Percentiles rank a stretch among this genome's conserved stretches.
phyloP scores from a whole-genome alignment of 1,139 yeast species.

The Protomyces arabidopsidicola region DNA sequence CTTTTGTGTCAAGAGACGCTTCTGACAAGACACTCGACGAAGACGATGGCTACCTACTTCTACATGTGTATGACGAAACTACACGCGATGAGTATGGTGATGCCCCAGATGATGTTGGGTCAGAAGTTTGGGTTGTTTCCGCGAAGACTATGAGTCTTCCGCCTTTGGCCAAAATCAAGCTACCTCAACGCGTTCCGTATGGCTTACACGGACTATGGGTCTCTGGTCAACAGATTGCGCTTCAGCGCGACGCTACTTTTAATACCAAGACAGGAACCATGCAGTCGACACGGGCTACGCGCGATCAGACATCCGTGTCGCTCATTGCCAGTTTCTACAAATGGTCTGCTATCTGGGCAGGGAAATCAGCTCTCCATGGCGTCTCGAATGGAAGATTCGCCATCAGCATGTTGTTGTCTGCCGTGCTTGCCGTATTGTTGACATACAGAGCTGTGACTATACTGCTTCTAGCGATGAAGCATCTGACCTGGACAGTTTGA shows the following conservation, averaged over 20 bases:
- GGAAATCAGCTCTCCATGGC: constrained; percentile 6
- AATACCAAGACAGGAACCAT: constrained; percentile 4
- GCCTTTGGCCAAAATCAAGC: constrained; percentile 8
- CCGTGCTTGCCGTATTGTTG: constrained; percentile 1
- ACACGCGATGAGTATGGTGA: constrained; percentile 7
- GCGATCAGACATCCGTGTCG: constrained; percentile 13
- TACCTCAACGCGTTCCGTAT: constrained; percentile 27
- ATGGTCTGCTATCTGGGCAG: constrained; percentile 19
- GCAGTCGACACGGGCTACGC: constrained; percentile 10
- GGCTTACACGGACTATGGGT: constrained; percentile 28
- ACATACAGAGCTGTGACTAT: constrained; percentile 3
- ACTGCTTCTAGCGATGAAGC: neutral
- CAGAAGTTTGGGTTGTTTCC: constrained; percentile 24
- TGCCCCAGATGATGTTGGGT: constrained; percentile 13
- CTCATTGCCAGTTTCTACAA: constrained; percentile 17
- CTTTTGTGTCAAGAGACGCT: constrained; percentile 9
- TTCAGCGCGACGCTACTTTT: constrained; percentile 6
- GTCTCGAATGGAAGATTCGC: constrained; percentile 10
- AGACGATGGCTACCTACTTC: constrained; percentile 24
- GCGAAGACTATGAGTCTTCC: constrained; percentile 13
- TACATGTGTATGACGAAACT: constrained; percentile 23
- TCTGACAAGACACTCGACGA: neutral
- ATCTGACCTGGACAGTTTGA: neutral
- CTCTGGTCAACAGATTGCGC: constrained; percentile 13
- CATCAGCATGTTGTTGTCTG: neutral